A percentile compares a stretch with the other conserved stretches of the same genome.
These are phyloP conservation scores for Botrytis deweyae DNA, from an alignment of 2,329 filamentous ascomycete species.

Conservation along the genomic window DNA sequence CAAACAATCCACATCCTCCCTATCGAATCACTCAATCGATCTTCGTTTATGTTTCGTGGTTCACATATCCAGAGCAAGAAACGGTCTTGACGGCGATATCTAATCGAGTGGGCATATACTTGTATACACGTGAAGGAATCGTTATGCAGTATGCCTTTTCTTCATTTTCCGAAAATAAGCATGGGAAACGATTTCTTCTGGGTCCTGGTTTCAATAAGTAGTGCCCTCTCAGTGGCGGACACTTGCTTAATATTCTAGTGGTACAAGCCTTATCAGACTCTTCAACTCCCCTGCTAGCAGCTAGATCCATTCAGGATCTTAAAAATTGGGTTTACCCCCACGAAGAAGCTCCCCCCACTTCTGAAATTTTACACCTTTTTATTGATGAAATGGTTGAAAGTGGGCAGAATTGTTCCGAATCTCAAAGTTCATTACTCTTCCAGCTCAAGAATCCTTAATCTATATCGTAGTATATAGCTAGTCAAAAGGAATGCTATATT, in stretches of 20 bases:
- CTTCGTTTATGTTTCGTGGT: background rate
- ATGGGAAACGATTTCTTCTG: background rate
- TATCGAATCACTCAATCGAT: background rate
- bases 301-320: constrained; percentile 1
- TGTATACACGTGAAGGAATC: background rate
- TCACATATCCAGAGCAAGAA: background rate
- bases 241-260: constrained; percentile 12
- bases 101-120: background rate
- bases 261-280: constrained; percentile 3
- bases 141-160: background rate
- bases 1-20: background rate
- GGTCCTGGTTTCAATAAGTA: constrained; percentile 19
- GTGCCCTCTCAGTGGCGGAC: constrained; percentile 7
- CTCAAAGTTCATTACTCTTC: background rate
- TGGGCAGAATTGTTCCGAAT: background rate
- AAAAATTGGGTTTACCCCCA: constrained; percentile 8
- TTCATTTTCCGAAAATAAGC: background rate
- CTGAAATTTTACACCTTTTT: background rate
- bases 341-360: constrained; percentile 10
- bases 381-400: background rate
- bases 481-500: background rate
- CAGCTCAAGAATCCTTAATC: background rate
- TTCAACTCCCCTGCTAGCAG: background rate
- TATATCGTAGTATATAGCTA: background rate
- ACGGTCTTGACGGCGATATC: background rate